phyloP scores from a whole-genome alignment of 805 yeast genomes.

The Kazachstania bromeliacearum region DNA sequence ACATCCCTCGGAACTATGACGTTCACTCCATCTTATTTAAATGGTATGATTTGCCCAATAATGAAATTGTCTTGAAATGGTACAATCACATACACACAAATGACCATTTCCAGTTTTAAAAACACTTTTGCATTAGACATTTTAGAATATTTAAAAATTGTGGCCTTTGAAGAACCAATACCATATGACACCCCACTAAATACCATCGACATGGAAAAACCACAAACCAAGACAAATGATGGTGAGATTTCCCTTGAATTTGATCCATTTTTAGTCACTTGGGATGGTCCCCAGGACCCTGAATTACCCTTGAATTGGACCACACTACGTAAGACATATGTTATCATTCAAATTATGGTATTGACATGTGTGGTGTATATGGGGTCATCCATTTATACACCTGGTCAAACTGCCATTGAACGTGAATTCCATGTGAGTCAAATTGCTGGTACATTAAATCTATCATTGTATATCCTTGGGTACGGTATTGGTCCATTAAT shows the following conservation, averaged over 20 bases:
- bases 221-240: not conserved
- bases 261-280: constrained; percentile 25
- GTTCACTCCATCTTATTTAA: too few relatives aligned
- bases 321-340: constrained; percentile 29
- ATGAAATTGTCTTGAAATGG: too few relatives aligned
- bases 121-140: constrained; percentile 17
- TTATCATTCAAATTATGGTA: constrained; percentile 33
- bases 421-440: constrained; percentile 36
- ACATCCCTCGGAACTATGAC: too few relatives aligned
- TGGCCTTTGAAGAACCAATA: constrained; percentile 4
- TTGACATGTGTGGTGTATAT: constrained; percentile 43
- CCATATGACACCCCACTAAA: not conserved
- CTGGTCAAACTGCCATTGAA: constrained; percentile 37
- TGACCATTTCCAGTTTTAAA: constrained; percentile 1
- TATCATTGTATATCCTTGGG: constrained; percentile 47
- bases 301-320: constrained; percentile 54
- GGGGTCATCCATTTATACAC: constrained; percentile 48
- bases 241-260: not conserved
- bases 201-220: too few relatives aligned
- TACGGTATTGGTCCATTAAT: constrained; percentile 53
- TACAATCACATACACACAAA: not conserved
- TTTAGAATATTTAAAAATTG: constrained; percentile 10
- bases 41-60: too few relatives aligned
- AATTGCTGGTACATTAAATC: constrained; percentile 40
- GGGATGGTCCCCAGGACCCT: constrained; percentile 35